A percentile compares a stretch with the other conserved stretches of the same genome.
These are phyloP conservation scores for Striga asiatica DNA, from an alignment of 257 asterid genomes.

Conservation along the genomic window DNA sequence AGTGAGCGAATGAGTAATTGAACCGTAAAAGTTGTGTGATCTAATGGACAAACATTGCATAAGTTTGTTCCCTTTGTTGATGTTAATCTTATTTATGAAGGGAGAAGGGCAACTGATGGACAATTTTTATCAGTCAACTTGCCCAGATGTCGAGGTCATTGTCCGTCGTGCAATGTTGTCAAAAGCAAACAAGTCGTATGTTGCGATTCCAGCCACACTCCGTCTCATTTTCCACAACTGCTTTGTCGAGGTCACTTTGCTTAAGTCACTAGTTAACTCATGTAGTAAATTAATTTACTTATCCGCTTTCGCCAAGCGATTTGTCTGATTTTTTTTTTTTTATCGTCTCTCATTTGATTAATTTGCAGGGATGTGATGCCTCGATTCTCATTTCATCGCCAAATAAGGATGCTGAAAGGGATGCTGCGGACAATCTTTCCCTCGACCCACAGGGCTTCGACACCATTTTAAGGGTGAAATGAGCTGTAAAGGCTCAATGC, in stretches of 20 bases:
- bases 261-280: not conserved
- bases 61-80: slow-evolving; percentile 19
- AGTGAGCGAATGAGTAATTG: too few relatives aligned
- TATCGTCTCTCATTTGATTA: too few relatives aligned
- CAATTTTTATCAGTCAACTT: slow-evolving; percentile 39
- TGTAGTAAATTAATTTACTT: too few relatives aligned
- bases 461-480: slow-evolving; percentile 54
- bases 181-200: slow-evolving; percentile 38
- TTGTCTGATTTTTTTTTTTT: too few relatives aligned
- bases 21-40: too few relatives aligned
- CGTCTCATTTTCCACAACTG: slow-evolving; percentile 79
- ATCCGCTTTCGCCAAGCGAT: too few relatives aligned
- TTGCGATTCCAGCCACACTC: slow-evolving; percentile 58
- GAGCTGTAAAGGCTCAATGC: slow-evolving; percentile 64
- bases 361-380: slow-evolving; percentile 66
- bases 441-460: slow-evolving; percentile 78
- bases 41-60: slow-evolving; percentile 20
- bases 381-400: slow-evolving; percentile 57
- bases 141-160: slow-evolving; percentile 49
- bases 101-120: slow-evolving; percentile 39
- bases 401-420: slow-evolving; percentile 51
- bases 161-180: slow-evolving; percentile 30
- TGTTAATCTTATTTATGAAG: slow-evolving; percentile 9
- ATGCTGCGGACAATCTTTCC: slow-evolving; percentile 51
- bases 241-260: slow-evolving; percentile 43